phyloP scores from a whole-genome alignment of 2,329 filamentous ascomycete species.

The Cyclaneusma minus region DNA sequence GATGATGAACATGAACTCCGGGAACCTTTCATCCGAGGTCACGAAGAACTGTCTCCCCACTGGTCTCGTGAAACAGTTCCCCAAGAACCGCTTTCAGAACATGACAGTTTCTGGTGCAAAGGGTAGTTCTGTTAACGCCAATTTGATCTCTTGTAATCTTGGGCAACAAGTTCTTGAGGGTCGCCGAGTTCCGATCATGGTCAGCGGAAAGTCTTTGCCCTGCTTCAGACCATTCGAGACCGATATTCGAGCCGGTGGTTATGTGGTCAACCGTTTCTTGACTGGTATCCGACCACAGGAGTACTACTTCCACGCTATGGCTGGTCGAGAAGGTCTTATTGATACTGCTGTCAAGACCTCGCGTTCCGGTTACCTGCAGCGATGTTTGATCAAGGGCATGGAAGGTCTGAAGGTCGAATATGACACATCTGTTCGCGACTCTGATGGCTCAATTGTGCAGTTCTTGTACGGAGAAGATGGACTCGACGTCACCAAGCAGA shows the following conservation, averaged over 20 bases:
- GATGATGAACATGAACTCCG: conserved; percentile 60
- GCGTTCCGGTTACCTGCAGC: conserved; percentile 86
- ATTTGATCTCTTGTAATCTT: conserved; percentile 92
- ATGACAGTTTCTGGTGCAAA: conserved; percentile 98
- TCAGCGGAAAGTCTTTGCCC: conserved; percentile 89
- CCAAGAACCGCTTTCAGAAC: conserved; percentile 95
- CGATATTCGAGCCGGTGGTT: conserved; percentile 76
- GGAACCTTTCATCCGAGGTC: conserved; percentile 59
- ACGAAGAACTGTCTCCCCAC: conserved; percentile 66
- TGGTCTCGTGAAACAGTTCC: conserved; percentile 81
- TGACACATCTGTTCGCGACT: conserved; percentile 84
- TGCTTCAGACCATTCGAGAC: conserved; percentile 91
- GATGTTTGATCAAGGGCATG: conserved; percentile 97
- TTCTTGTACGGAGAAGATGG: conserved; percentile 97
- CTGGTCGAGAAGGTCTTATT: conserved; percentile 92
- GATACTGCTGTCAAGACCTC: conserved; percentile 98
- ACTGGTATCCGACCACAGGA: conserved; percentile 95
- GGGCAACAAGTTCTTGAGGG: conserved; percentile 95
- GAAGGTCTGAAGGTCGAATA: conserved; percentile 87
- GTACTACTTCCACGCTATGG: conserved; percentile 99
- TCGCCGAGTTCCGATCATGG: conserved; percentile 88
- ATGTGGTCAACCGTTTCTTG: conserved; percentile 91
- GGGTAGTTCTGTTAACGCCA: conserved; percentile 83
- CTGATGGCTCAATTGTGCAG: conserved; percentile 84
- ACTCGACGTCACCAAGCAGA: conserved; percentile 85